Evolutionary conservation across 2,329 filamentous ascomycete species (phyloP).

Genomic region (Diplocarpon mali): DNA sequence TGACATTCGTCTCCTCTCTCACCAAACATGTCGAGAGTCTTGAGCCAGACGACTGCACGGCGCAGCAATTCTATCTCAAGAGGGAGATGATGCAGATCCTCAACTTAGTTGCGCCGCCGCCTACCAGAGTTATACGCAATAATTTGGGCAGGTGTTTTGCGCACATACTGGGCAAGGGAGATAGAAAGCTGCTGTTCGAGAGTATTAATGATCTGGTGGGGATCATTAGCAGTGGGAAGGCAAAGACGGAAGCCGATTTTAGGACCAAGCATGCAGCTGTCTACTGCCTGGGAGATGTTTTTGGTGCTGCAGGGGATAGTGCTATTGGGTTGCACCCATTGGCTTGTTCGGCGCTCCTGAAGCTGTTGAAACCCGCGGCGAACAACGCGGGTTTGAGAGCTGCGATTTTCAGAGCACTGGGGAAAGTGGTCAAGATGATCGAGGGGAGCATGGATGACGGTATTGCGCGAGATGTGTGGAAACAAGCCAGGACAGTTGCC

Average conservation of each 20-base stretch:
- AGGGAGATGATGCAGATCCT: constrained; percentile 91
- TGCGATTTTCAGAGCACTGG: constrained; percentile 63
- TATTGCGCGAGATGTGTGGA: constrained; percentile 86
- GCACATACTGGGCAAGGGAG: constrained; percentile 72
- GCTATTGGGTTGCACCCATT: constrained; percentile 73
- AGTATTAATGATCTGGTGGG: constrained; percentile 79
- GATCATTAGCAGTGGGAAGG: constrained; percentile 63
- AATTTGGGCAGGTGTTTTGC: constrained; percentile 78
- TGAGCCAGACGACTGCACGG: constrained; percentile 67
- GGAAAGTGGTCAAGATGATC: constrained; percentile 67
- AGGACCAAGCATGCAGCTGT: constrained; percentile 79
- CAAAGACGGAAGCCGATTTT: constrained; percentile 62
- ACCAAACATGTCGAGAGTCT: constrained; percentile 69
- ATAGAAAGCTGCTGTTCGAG: constrained; percentile 86
- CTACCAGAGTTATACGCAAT: constrained; percentile 81
- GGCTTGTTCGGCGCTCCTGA: constrained; percentile 60
- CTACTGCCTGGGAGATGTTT: constrained; percentile 78
- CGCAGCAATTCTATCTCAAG: constrained; percentile 85
- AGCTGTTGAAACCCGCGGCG: constrained; percentile 67
- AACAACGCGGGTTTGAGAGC: constrained; percentile 75
- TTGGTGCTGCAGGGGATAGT: constrained; percentile 86
- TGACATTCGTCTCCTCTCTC: constrained; percentile 78
- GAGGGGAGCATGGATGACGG: constrained; percentile 69
- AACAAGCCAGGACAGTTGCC: constrained; percentile 69
- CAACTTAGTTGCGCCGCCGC: constrained; percentile 67